Percentiles rank a stretch among this genome's conserved stretches.
These are phyloP conservation scores for Glycine latifolia DNA, from an alignment of 306 rosid species.

Conservation along the genomic window DNA sequence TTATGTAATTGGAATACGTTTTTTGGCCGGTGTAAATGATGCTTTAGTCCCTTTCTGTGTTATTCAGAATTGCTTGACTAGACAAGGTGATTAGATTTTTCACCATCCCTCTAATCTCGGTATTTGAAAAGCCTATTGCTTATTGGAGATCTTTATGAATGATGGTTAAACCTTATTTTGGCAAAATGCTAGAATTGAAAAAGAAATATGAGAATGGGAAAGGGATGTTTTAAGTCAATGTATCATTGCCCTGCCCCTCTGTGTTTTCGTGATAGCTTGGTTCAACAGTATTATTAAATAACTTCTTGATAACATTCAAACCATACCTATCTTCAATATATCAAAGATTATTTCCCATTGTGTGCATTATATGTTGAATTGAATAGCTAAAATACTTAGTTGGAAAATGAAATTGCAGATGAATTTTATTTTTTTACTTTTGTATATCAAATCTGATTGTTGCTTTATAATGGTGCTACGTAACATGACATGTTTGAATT, in stretches of 20 bases:
- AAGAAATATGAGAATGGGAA: constrained; percentile 36
- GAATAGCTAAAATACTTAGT: constrained; percentile 41
- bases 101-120: constrained; percentile 52
- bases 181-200: constrained; percentile 41
- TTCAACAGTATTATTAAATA: constrained; percentile 24
- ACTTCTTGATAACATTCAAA: constrained; percentile 30
- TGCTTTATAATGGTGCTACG: neutral
- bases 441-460: constrained; percentile 14
- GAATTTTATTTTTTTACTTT: constrained; percentile 17
- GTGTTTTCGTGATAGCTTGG: constrained; percentile 39
- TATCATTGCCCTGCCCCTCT: constrained; percentile 31
- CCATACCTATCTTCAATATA: constrained; percentile 28
- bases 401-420: constrained; percentile 1
- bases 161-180: constrained; percentile 46
- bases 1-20: constrained; percentile 42
- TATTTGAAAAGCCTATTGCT: constrained; percentile 40
- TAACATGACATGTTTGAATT: neutral
- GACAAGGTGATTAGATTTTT: constrained; percentile 49
- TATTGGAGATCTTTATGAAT: constrained; percentile 52
- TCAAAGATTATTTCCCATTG: constrained; percentile 20
- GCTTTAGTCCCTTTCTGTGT: constrained; percentile 56
- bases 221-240: constrained; percentile 43
- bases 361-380: constrained; percentile 40
- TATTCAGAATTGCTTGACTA: constrained; percentile 45
- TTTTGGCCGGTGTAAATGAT: constrained; percentile 41